Base-by-base conservation (phyloP, 2,329 filamentous ascomycete species). In the Ascochyta pisi region DNA sequence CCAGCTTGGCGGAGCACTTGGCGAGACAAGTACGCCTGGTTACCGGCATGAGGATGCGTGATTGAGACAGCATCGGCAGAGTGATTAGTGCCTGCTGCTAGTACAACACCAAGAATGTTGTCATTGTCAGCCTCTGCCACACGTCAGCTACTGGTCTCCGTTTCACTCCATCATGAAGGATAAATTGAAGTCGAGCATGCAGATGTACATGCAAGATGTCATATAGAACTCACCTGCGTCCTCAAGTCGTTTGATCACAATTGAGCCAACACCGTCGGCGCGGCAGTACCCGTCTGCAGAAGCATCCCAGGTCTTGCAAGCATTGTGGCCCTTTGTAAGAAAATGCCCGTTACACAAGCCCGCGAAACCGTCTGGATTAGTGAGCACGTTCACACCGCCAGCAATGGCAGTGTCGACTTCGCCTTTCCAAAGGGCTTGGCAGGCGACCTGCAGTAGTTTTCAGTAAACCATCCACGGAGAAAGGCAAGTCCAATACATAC, bases 11-110 rank as follows among this genome's bases (percentile, higher is more conserved):
- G 66, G 22, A 70, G 43, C 0, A 69, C 19, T 19, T 19, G 19
- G 19, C 19, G 19, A 19, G 19, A 19, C 19, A 19, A 19, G 19
- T 19, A 19, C 19, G 19, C 19, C 40, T 72, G 68, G 2, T 57
- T 47, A 1, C 44, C 50, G 1, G 52, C 60, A 42, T 60, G 40
- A 1, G 69, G 61, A 9, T 47, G 26, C 0, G 69, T 71, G 38
- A 72, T 70, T 7, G 66, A 68, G 1, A 37, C 39, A 1, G 64
- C 34, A 3, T 62, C 50, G 2, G 42, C 50, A 1, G 75, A 78
- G 51, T 81, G 76, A 43, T 82, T 82, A 2, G 74, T 78, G 3
- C 59, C 67, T 1, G 74, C 65, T 2, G 65, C 73, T 2, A 54
- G 42, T 19, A 76, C 67, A 9, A 70, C 62, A 8, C 50, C 73